phyloP scores from a whole-genome alignment of 345 rosid species.

The Hibiscus syriacus region DNA sequence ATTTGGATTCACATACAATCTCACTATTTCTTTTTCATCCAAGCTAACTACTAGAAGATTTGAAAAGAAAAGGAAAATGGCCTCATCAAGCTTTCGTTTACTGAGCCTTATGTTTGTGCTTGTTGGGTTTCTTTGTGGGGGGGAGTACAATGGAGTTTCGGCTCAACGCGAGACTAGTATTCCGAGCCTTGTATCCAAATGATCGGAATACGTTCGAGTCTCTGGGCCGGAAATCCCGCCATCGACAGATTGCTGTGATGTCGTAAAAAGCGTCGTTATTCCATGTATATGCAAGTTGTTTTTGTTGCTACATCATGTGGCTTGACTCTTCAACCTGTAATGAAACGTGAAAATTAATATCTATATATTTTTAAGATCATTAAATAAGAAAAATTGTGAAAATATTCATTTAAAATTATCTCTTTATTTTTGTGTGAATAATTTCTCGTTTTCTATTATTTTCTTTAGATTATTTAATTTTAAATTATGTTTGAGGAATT shows the following conservation, averaged over 20 bases:
- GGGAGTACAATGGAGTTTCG: background rate
- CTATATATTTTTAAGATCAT: background rate
- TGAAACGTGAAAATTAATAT: slow-evolving; percentile 12
- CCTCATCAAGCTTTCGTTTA: background rate
- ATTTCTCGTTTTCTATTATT: no score
- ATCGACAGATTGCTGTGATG: slow-evolving; percentile 23
- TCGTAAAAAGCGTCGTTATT: slow-evolving; percentile 4
- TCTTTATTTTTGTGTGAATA: no score
- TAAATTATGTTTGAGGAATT: background rate
- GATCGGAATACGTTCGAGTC: slow-evolving; percentile 13
- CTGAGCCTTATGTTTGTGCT: background rate
- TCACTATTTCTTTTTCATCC: no score
- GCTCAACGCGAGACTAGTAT: background rate
- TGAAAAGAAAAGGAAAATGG: background rate
- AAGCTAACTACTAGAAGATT: no score
- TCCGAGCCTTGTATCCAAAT: slow-evolving; percentile 2
- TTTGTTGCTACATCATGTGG: slow-evolving; percentile 28
- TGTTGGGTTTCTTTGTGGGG: background rate
- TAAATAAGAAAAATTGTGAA: no score
- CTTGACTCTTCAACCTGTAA: slow-evolving; percentile 19
- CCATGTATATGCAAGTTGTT: slow-evolving; percentile 25
- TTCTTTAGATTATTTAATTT: no score
- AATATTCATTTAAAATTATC: no score
- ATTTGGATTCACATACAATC: no score
- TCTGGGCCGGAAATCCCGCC: slow-evolving; percentile 17